phyloP scores from a whole-genome alignment of 345 rosid genomes.

The Gossypium australe region DNA sequence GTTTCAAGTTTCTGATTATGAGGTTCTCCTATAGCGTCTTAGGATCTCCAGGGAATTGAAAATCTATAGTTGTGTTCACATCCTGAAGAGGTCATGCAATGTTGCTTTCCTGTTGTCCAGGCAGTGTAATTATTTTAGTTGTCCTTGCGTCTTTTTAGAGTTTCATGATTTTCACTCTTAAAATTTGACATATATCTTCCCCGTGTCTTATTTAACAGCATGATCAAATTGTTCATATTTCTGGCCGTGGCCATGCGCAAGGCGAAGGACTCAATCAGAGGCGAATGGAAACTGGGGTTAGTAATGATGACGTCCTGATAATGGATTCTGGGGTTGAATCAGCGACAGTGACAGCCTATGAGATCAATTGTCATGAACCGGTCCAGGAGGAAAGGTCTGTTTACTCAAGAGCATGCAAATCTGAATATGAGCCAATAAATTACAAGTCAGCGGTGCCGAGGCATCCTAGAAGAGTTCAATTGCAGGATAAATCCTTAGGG shows the following conservation, averaged over 20 bases:
- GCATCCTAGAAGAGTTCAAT: not conserved
- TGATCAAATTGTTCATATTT: not conserved
- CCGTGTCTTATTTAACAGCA: not conserved
- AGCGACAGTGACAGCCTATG: not conserved
- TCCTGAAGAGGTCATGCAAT: not conserved
- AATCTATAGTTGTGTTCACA: not conserved
- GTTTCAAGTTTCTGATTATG: not conserved
- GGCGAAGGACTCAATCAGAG: not conserved
- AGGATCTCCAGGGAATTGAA: not conserved
- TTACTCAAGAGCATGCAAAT: slow-evolving; percentile 9
- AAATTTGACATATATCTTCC: not conserved
- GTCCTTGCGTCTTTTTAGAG: not conserved
- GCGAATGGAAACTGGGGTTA: not conserved
- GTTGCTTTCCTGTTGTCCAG: slow-evolving; percentile 2
- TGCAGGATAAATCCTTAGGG: not conserved
- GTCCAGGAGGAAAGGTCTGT: not conserved
- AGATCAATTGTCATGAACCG: not conserved
- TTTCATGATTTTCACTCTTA: not conserved
- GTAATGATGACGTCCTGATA: not conserved
- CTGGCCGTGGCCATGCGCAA: not conserved
- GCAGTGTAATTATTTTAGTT: not conserved
- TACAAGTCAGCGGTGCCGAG: not conserved
- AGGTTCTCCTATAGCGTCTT: not conserved
- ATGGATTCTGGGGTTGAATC: slow-evolving; percentile 5
- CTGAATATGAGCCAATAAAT: slow-evolving; percentile 3